Percentiles rank a stretch among this genome's conserved stretches.
These are phyloP conservation scores for Rhodosporidiobolus sp. DNA, from an alignment of 768 basidiomycete genomes.

Conservation along the genomic window DNA sequence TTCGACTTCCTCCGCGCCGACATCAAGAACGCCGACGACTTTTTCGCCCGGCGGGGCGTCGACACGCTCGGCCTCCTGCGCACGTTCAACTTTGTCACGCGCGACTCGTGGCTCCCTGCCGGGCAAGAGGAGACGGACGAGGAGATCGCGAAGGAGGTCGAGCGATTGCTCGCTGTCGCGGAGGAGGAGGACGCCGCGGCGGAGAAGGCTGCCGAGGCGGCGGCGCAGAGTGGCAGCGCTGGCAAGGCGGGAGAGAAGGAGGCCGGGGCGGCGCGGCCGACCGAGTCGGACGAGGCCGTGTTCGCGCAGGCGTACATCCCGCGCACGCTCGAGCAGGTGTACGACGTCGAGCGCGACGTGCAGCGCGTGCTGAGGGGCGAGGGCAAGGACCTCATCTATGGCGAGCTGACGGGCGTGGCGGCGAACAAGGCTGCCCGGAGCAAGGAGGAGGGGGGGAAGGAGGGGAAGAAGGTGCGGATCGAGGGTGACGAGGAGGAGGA, in stretches of 20 bases:
- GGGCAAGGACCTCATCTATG: slow-evolving; percentile 74
- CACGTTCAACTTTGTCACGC: slow-evolving; percentile 83
- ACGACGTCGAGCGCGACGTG: slow-evolving; percentile 90
- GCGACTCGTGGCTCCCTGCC: slow-evolving; percentile 49
- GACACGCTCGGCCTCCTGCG: slow-evolving; percentile 70
- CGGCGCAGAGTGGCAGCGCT: slow-evolving; percentile 30
- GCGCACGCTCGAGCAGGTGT: slow-evolving; percentile 82
- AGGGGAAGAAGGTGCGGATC: background rate
- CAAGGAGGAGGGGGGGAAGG: slow-evolving; percentile 6
- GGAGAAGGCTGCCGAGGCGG: slow-evolving; percentile 36
- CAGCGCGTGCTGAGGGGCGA: slow-evolving; percentile 69
- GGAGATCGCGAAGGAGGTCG: slow-evolving; percentile 26
- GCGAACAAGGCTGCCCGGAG: slow-evolving; percentile 42
- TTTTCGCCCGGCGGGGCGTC: slow-evolving; percentile 74
- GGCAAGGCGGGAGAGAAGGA: slow-evolving; percentile 32
- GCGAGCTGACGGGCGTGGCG: slow-evolving; percentile 72
- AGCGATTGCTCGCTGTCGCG: slow-evolving; percentile 41
- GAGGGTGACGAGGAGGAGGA: slow-evolving; percentile 45
- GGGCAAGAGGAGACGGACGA: slow-evolving; percentile 32
- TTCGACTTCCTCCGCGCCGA: slow-evolving; percentile 94
- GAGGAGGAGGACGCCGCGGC: slow-evolving; percentile 42
- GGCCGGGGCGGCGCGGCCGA: background rate
- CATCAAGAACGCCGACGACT: slow-evolving; percentile 88
- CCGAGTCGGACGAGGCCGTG: slow-evolving; percentile 74
- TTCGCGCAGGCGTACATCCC: slow-evolving; percentile 92